These are phyloP conservation scores for Boletus patriciae DNA, from an alignment of 768 basidiomycete species.

Conservation along the genomic window DNA sequence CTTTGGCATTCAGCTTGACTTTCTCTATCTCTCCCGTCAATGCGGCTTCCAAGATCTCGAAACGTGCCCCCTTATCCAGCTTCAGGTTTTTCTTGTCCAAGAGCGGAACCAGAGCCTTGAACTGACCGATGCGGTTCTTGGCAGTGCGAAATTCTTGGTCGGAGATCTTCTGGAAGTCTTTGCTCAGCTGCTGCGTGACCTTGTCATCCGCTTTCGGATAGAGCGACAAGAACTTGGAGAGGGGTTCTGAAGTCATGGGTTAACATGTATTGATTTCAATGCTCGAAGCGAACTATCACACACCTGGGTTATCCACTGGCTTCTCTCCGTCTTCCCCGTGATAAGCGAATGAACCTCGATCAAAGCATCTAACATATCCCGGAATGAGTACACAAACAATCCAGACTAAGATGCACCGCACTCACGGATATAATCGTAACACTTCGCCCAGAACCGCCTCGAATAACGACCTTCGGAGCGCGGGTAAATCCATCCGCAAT, in stretches of 20 bases:
- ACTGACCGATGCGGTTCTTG: slow-evolving; percentile 17
- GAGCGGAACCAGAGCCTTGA: slow-evolving; percentile 1
- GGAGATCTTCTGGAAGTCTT: slow-evolving; percentile 4
- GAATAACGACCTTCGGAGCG: slow-evolving; percentile 20
- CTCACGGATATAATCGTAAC: slow-evolving; percentile 27
- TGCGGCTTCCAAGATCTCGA: too few relatives aligned
- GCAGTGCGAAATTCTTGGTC: slow-evolving; percentile 7
- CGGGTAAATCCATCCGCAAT: slow-evolving; percentile 3
- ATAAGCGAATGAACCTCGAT: too few relatives aligned
- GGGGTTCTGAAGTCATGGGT: neutral
- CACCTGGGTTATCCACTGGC: neutral
- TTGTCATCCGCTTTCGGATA: slow-evolving; percentile 16
- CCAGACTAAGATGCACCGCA: neutral
- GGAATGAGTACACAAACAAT: too few relatives aligned
- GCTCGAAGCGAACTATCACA: neutral
- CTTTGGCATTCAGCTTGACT: too few relatives aligned
- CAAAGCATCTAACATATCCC: neutral
- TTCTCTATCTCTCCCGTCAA: too few relatives aligned
- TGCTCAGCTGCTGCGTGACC: neutral
- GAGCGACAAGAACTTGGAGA: neutral
- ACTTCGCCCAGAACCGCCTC: slow-evolving; percentile 27
- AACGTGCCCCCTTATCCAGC: too few relatives aligned
- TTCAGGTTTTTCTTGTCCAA: too few relatives aligned
- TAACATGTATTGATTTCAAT: neutral
- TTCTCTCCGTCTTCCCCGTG: too few relatives aligned